Percentiles rank a stretch among this genome's conserved stretches.
Evolutionary conservation across 176 grass and related monocot species (phyloP).

Genomic region (Musa itinerans): DNA sequence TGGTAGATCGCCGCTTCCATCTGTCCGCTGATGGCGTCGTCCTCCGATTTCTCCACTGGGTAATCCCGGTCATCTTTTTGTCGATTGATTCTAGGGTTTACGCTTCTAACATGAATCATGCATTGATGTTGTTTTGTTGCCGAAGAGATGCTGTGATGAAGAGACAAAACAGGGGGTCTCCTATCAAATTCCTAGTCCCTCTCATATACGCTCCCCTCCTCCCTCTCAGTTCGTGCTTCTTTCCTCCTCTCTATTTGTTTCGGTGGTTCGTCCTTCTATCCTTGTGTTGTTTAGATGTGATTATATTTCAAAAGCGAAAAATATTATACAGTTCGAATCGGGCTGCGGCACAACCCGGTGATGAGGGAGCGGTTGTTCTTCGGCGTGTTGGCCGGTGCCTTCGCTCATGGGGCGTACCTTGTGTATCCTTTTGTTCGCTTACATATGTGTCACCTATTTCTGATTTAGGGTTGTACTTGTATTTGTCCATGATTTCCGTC

Average conservation of each 20-base stretch:
- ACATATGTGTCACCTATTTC: background rate
- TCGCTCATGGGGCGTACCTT: conserved; percentile 81
- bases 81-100: background rate
- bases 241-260: background rate
- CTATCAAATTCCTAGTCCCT: conserved; percentile 61
- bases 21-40: conserved; percentile 33
- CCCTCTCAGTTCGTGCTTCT: conserved; percentile 56
- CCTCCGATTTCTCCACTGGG: conserved; percentile 48
- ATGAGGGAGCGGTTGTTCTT: conserved; percentile 79
- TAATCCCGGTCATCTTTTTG: background rate
- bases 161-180: conserved; percentile 42
- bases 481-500: background rate
- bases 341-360: conserved; percentile 71
- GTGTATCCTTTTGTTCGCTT: conserved; percentile 41
- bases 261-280: conserved; percentile 19
- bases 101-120: background rate
- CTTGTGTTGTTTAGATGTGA: background rate
- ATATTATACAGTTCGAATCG: conserved; percentile 60
- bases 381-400: conserved; percentile 74
- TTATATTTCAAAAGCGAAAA: background rate
- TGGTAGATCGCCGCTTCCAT: background rate
- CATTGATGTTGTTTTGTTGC: conserved; percentile 3
- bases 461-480: background rate
- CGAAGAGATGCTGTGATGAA: conserved; percentile 38
- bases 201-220: conserved; percentile 76